A percentile compares a stretch with the other conserved stretches of the same genome.
phyloP scores from a whole-genome alignment of 257 asterid genomes.

The Thymus mandschuricus region DNA sequence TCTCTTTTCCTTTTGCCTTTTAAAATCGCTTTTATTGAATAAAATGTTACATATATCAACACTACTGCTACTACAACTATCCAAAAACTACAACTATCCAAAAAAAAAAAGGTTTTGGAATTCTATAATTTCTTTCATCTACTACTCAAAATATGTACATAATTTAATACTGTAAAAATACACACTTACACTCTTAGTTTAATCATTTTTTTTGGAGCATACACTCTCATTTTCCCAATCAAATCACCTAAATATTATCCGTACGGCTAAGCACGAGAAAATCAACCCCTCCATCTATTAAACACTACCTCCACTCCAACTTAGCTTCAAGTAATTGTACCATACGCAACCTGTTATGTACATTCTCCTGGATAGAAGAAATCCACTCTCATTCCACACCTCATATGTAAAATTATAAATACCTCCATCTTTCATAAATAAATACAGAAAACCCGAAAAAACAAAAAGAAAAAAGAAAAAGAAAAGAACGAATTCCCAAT shows the following conservation, averaged over 20 bases:
- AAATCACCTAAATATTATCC: conserved; percentile 18
- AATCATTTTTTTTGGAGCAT: too few species aligned
- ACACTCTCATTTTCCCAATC: too few species aligned
- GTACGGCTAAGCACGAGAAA: conserved; percentile 5
- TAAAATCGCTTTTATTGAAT: too few species aligned
- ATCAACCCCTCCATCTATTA: neutral
- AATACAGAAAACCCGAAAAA: neutral
- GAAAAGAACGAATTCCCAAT: neutral
- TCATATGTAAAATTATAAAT: too few species aligned
- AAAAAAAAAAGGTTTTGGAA: too few species aligned
- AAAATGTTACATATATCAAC: neutral
- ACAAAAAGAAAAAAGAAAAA: neutral
- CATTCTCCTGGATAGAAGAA: conserved; percentile 7
- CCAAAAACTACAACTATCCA: too few species aligned
- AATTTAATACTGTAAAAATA: too few species aligned
- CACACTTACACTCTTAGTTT: too few species aligned
- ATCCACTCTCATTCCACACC: neutral
- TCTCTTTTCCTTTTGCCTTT: neutral
- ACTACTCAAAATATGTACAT: too few species aligned
- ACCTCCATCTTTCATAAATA: too few species aligned
- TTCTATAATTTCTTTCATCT: too few species aligned
- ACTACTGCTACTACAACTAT: neutral
- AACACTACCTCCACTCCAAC: conserved; percentile 28
- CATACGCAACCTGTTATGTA: neutral
- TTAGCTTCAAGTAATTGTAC: neutral